These are phyloP conservation scores for Podaxis sp. DNA, from an alignment of 768 basidiomycete species.

Conservation along the genomic window DNA sequence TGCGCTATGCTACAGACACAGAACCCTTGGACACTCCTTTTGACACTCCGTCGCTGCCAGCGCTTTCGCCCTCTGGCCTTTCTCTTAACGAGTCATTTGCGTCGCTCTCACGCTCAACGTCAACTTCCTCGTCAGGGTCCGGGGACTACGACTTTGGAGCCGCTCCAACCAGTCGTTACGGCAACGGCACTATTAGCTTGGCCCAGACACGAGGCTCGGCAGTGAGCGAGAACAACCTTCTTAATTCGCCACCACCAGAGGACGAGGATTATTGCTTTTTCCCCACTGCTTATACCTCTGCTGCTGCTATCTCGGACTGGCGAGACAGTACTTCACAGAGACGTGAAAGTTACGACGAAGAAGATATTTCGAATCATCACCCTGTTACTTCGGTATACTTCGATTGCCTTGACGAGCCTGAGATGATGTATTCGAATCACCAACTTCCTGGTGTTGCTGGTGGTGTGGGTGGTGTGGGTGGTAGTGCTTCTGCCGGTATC, in stretches of 20 bases:
- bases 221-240: constrained; percentile 11
- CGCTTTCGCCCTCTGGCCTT: constrained; percentile 25
- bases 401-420: constrained; percentile 17
- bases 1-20: constrained; percentile 18
- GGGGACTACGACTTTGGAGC: constrained; percentile 20
- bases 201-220: constrained; percentile 23
- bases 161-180: constrained; percentile 10
- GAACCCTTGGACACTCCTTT: constrained; percentile 25
- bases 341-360: neutral
- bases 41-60: constrained; percentile 31
- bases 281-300: constrained; percentile 22
- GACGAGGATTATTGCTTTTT: constrained; percentile 22
- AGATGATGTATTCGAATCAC: constrained; percentile 38
- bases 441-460: constrained; percentile 47
- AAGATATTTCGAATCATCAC: neutral
- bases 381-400: neutral
- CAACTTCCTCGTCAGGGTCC: constrained; percentile 34
- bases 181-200: constrained; percentile 1
- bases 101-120: constrained; percentile 43
- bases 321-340: constrained; percentile 5
- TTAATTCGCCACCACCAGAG: constrained; percentile 22
- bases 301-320: constrained; percentile 21
- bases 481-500: neutral
- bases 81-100: constrained; percentile 17
- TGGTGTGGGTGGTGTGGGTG: constrained; percentile 32